Evolutionary conservation across 768 basidiomycete genomes (phyloP).

Genomic region (Trametes gibbosa): DNA sequence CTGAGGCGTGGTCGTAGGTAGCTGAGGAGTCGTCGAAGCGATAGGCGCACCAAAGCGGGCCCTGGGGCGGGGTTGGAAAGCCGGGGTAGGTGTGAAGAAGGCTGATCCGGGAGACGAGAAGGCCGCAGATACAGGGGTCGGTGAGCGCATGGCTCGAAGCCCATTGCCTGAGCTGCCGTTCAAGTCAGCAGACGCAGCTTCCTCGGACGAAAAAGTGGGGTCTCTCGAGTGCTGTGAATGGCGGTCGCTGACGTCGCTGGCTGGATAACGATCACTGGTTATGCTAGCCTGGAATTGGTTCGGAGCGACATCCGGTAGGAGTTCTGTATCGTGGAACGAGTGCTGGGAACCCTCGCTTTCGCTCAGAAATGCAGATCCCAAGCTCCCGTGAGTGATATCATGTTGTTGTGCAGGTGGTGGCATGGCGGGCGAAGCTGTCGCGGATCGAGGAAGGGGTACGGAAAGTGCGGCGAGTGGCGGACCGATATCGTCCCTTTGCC

Average conservation of each 20-base stretch:
- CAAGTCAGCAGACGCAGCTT: constrained; percentile 23
- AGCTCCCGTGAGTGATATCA: constrained; percentile 13
- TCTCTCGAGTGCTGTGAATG: constrained; percentile 34
- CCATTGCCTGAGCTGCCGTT: constrained; percentile 2
- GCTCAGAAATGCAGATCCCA: background rate
- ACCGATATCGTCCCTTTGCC: constrained; percentile 36
- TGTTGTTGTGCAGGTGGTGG: constrained; percentile 6
- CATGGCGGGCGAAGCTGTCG: constrained; percentile 26
- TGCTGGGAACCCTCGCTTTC: background rate
- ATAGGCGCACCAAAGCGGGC: constrained; percentile 58
- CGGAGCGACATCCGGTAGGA: constrained; percentile 10
- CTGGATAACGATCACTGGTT: background rate
- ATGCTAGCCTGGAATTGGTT: background rate
- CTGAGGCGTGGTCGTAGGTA: constrained; percentile 13
- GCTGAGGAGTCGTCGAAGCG: constrained; percentile 29
- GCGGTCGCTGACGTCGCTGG: background rate
- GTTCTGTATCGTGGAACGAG: constrained; percentile 8
- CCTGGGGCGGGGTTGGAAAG: constrained; percentile 56
- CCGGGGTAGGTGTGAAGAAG: constrained; percentile 68
- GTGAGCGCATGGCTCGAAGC: constrained; percentile 28
- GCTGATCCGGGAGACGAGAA: constrained; percentile 57
- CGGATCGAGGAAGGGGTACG: constrained; percentile 41
- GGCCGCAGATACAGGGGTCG: constrained; percentile 38
- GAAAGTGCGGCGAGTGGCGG: constrained; percentile 48
- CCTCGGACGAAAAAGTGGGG: constrained; percentile 75